A percentile compares a stretch with the other conserved stretches of the same genome.
These are phyloP conservation scores for Hansfordia pulvinata DNA, from an alignment of 2,329 filamentous ascomycete genomes.

Conservation along the genomic window DNA sequence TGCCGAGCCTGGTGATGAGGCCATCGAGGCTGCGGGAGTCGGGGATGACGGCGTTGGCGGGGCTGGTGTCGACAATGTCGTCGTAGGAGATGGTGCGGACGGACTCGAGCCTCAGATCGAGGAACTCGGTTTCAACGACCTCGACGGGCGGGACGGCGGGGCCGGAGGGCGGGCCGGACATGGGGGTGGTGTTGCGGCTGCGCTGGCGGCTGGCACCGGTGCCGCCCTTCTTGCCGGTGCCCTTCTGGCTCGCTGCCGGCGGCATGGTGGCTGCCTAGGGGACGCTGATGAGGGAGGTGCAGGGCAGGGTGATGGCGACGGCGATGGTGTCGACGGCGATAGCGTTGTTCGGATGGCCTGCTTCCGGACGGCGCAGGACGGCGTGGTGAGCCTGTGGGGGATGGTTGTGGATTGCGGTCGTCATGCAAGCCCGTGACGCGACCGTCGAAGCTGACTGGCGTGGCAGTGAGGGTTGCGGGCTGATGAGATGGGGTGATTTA, in stretches of 20 bases:
- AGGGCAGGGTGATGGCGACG: no score
- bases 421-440: no score
- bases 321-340: no score
- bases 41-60: conserved; percentile 42
- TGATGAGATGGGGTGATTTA: no score
- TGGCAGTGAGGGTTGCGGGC: no score
- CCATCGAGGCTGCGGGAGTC: conserved; percentile 51
- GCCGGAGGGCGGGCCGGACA: conserved; percentile 30
- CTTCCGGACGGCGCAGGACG: no score
- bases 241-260: conserved; percentile 43
- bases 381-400: no score
- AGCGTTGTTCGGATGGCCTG: no score
- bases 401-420: no score
- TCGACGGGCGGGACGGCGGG: conserved; percentile 34
- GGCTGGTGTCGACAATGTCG: conserved; percentile 52
- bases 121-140: conserved; percentile 47
- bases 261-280: no score
- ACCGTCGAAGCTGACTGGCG: no score
- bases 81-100: conserved; percentile 52
- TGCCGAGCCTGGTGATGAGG: conserved; percentile 49
- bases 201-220: conserved; percentile 48
- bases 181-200: conserved; percentile 69
- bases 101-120: conserved; percentile 47
- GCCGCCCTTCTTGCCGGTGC: conserved; percentile 51
- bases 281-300: conserved; percentile 17